phyloP scores from a whole-genome alignment of 352 stramenopile genomes.

The Thraustochytrium sp. region DNA sequence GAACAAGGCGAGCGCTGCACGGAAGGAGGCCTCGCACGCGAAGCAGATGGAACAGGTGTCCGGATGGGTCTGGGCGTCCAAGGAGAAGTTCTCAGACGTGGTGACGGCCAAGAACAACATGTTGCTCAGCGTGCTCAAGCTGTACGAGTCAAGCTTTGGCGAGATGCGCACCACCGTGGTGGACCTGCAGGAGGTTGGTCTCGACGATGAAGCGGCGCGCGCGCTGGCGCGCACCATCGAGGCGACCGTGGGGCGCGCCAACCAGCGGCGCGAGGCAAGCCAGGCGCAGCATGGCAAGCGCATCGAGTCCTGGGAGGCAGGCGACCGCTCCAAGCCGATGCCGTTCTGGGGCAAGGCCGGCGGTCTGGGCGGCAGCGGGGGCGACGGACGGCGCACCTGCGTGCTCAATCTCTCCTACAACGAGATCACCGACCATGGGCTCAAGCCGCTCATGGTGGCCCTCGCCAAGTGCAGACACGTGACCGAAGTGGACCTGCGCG shows the following conservation, averaged over 20 bases:
- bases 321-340: background rate
- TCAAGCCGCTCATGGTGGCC: constrained; percentile 4
- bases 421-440: constrained; percentile 22
- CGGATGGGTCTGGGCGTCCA: constrained; percentile 23
- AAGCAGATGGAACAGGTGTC: constrained; percentile 36
- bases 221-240: constrained; percentile 17
- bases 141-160: constrained; percentile 29
- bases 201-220: background rate
- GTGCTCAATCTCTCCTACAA: constrained; percentile 34
- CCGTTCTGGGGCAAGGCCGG: constrained; percentile 3
- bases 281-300: constrained; percentile 3
- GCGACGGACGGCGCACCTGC: background rate
- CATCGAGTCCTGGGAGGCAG: background rate
- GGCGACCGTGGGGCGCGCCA: background rate
- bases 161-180: constrained; percentile 20
- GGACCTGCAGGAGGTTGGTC: background rate
- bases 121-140: background rate
- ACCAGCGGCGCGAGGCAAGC: constrained; percentile 8
- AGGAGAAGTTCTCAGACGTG: background rate
- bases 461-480: constrained; percentile 18
- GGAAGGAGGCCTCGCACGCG: background rate
- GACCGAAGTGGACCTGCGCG: constrained; percentile 21
- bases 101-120: constrained; percentile 14
- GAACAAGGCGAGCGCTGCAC: background rate
- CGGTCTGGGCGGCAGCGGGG: background rate